Evolutionary conservation across 345 rosid species (phyloP).

Genomic region (Rhodamnia rubescens): DNA sequence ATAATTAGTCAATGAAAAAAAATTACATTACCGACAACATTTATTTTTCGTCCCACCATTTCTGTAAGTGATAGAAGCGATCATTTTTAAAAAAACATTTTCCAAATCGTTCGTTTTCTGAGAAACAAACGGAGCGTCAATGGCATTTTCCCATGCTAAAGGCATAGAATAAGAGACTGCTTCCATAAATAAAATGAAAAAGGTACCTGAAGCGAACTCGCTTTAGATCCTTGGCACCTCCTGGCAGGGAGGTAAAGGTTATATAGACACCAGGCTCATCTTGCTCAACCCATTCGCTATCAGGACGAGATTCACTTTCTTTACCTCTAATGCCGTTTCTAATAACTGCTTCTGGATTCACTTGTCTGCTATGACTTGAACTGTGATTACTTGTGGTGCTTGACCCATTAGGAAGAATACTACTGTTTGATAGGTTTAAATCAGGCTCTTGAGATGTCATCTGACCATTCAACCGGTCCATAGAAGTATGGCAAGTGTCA

Average conservation of each 20-base stretch:
- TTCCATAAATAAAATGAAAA: neutral
- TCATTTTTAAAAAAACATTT: too few relatives aligned
- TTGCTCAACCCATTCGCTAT: conserved; percentile 93
- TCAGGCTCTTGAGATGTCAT: conserved; percentile 30
- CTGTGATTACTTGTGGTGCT: conserved; percentile 28
- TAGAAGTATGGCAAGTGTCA: conserved; percentile 29
- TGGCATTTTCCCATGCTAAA: neutral
- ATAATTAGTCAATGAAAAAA: too few relatives aligned
- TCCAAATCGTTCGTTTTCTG: too few relatives aligned
- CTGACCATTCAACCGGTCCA: conserved; percentile 34
- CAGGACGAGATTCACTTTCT: conserved; percentile 57
- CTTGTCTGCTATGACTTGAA: conserved; percentile 36
- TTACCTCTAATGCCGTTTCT: conserved; percentile 51
- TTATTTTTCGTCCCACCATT: too few relatives aligned
- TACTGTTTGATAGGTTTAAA: conserved; percentile 25
- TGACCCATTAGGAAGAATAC: conserved; percentile 39
- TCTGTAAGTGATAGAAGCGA: too few relatives aligned
- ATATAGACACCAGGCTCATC: conserved; percentile 96
- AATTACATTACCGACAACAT: too few relatives aligned
- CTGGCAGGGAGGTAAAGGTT: conserved; percentile 76
- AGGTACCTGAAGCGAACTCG: conserved; percentile 96
- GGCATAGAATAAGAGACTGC: neutral
- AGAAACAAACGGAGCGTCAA: neutral
- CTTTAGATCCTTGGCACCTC: conserved; percentile 89
- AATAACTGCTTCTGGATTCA: conserved; percentile 41